Percentiles rank a stretch among this genome's conserved stretches.
Evolutionary conservation across 2,329 filamentous ascomycete genomes (phyloP).

Genomic region (Epichloe brachyelytri): DNA sequence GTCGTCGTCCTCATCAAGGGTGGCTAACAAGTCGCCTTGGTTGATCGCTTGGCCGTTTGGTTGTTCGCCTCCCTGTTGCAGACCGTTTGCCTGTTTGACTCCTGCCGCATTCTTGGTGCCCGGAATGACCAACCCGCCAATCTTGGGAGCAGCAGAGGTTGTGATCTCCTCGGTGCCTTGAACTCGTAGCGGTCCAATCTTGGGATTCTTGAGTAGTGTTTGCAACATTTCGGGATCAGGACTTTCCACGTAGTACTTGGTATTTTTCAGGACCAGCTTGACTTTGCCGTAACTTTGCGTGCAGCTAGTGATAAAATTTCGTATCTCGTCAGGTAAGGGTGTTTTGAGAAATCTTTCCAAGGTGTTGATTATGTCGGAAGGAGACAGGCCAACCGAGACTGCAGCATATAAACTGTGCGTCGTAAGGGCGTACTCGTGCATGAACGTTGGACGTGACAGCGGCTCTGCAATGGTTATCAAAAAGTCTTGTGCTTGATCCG

Average conservation of each 20-base stretch:
- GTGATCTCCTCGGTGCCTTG: constrained; percentile 61
- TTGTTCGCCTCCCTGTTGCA: constrained; percentile 21
- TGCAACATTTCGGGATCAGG: constrained; percentile 79
- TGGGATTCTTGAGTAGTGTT: constrained; percentile 68
- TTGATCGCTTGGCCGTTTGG: constrained; percentile 37
- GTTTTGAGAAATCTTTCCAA: constrained; percentile 85
- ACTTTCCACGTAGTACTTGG: constrained; percentile 87
- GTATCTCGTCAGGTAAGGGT: constrained; percentile 67
- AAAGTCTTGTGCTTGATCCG: constrained; percentile 82
- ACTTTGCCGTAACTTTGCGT: constrained; percentile 92
- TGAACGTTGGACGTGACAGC: constrained; percentile 72
- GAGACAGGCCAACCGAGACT: constrained; percentile 83
- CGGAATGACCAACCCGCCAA: constrained; percentile 79
- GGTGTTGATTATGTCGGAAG: constrained; percentile 79
- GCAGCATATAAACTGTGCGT: constrained; percentile 91
- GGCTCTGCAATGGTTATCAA: constrained; percentile 93
- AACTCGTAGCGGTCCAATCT: constrained; percentile 68
- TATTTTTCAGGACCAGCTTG: constrained; percentile 87
- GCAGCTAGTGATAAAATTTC: constrained; percentile 63
- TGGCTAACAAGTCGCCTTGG: constrained; percentile 57
- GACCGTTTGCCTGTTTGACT: constrained; percentile 54
- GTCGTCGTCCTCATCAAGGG: constrained; percentile 71
- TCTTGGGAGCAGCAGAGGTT: constrained; percentile 71
- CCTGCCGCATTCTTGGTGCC: constrained; percentile 90
- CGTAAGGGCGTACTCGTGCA: constrained; percentile 89